Base-by-base conservation (phyloP, 2,329 filamentous ascomycete genomes). In the Sclerotinia sclerotiorum region DNA sequence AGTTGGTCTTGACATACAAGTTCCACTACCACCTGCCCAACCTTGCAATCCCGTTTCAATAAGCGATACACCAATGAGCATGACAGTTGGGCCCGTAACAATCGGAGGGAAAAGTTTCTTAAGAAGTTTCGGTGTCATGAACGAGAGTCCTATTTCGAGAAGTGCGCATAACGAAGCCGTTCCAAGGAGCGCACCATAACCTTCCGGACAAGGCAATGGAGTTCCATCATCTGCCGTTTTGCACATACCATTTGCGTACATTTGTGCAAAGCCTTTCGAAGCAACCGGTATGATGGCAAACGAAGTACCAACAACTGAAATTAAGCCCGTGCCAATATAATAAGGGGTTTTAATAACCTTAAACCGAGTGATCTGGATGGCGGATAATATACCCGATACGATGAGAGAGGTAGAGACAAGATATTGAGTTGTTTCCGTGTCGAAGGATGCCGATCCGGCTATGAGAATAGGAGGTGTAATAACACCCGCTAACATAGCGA, bases 381-480 rank as follows among this genome's bases (percentile, higher is more conserved):
- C 82, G 1, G 90, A 92, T 32, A 94, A 83, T 54, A 92, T 83
- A 39, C 91, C 92, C 3, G 90, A 92, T 5, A 94, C 90, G 72
- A 96, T 93, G 68, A 87, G 81, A 65, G 86, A 84, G 1, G 77
- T 78, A 0, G 81, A 82, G 24, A 86, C 81, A 19, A 88, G 86
- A 75, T 96, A 95, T 74, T 93, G 89, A 71, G 90, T 86, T 60
- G 88, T 80, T 0, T 83, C 83, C 0, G 81, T 74, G 3, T 80
- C 78, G 8, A 95, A 81, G 35, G 88, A 86, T 48, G 82, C 83
- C 2, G 84, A 78, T 21, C 85, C 83, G 2, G 86, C 80, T 69
- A 95, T 85, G 70, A 94, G 88, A 67, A 95, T 86, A 1, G 92
- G 91, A 48, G 92, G 92, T 2, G 91, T 90, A 69, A 95, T 93